phyloP scores from a whole-genome alignment of 2,329 filamentous ascomycete genomes.

The Arthrobotrys sinensis region DNA sequence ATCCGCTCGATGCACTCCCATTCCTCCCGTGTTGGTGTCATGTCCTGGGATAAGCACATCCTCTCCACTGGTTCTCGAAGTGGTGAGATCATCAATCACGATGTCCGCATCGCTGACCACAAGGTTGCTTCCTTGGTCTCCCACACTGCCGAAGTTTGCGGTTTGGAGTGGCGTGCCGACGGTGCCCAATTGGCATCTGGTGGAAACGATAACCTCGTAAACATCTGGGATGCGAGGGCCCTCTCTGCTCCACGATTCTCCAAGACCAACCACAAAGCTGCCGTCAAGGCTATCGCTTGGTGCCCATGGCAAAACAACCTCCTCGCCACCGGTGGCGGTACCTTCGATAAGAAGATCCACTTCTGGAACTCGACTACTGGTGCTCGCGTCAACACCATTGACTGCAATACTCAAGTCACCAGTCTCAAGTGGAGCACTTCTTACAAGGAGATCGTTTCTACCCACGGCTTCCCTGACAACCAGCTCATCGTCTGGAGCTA shows the following conservation, averaged over 20 bases:
- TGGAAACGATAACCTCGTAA: slow-evolving; percentile 98
- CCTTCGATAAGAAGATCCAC: slow-evolving; percentile 97
- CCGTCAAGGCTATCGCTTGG: slow-evolving; percentile 96
- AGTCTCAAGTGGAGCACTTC: slow-evolving; percentile 95
- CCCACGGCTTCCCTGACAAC: slow-evolving; percentile 98
- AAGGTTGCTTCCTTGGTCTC: slow-evolving; percentile 97
- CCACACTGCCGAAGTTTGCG: slow-evolving; percentile 97
- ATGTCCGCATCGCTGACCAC: slow-evolving; percentile 97
- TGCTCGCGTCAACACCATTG: slow-evolving; percentile 98
- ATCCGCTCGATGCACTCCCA: slow-evolving; percentile 99
- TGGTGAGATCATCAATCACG: slow-evolving; percentile 97
- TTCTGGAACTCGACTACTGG: slow-evolving; percentile 99
- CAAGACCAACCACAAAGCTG: slow-evolving; percentile 96
- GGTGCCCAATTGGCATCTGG: slow-evolving; percentile 97
- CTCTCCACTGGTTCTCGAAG: slow-evolving; percentile 95
- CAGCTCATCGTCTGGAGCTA: slow-evolving; percentile 99
- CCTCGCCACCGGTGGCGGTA: slow-evolving; percentile 86
- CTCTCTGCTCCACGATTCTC: slow-evolving; percentile 96
- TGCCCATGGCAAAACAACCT: slow-evolving; percentile 93
- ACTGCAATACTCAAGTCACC: slow-evolving; percentile 97
- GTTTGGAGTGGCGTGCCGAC: slow-evolving; percentile 96
- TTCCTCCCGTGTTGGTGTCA: slow-evolving; percentile 94
- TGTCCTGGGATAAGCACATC: slow-evolving; percentile 99
- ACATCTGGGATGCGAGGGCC: slow-evolving; percentile 97
- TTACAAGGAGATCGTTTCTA: slow-evolving; percentile 98